phyloP scores from a whole-genome alignment of 179 eudicot species.

The Drosera spatulata region DNA sequence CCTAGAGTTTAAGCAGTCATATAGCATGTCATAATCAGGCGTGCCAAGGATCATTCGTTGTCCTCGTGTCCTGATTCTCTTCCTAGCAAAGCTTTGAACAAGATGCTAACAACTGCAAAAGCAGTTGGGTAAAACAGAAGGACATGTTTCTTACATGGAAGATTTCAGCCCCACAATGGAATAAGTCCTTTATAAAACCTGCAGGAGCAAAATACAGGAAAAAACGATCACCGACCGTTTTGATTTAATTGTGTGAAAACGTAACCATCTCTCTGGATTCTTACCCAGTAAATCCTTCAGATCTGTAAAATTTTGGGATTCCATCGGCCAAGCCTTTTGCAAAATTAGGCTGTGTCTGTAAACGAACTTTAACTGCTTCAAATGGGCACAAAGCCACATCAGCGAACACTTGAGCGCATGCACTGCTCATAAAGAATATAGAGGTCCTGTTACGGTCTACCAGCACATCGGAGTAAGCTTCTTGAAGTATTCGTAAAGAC shows the following conservation, averaged over 20 bases:
- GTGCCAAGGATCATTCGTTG: no score
- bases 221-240: neutral
- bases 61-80: no score
- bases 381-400: constrained; percentile 69
- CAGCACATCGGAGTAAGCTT: no score
- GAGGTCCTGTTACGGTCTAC: constrained; percentile 20
- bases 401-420: constrained; percentile 75
- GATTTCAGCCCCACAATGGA: constrained; percentile 84
- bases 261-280: neutral
- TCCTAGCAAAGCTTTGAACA: no score
- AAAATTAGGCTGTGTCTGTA: constrained; percentile 57
- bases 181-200: constrained; percentile 78
- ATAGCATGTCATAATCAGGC: no score
- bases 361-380: constrained; percentile 76
- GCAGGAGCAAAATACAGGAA: constrained; percentile 22
- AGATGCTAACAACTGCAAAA: no score
- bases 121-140: no score
- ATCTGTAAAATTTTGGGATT: constrained; percentile 60
- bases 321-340: constrained; percentile 79
- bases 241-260: neutral
- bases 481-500: no score
- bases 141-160: constrained; percentile 52
- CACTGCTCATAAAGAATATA: constrained; percentile 63
- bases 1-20: no score
- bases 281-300: constrained; percentile 62